These are phyloP conservation scores for Pythium insidiosum DNA, from an alignment of 352 stramenopile species.

Conservation along the genomic window DNA sequence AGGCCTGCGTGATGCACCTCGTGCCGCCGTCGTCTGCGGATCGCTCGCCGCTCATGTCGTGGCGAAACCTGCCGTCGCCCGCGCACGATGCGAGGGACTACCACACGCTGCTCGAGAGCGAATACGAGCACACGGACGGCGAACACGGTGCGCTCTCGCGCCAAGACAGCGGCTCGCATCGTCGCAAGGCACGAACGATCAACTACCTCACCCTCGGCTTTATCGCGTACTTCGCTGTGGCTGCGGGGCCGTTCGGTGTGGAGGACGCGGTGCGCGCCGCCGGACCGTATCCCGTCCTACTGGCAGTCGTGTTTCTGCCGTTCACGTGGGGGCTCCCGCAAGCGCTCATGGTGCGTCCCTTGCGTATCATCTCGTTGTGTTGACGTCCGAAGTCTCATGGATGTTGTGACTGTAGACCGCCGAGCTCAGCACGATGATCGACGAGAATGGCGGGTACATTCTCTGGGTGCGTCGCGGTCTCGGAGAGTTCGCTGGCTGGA, in stretches of 20 bases:
- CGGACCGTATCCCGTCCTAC: slow-evolving; percentile 56
- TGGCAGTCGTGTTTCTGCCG: slow-evolving; percentile 63
- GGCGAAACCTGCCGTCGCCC: slow-evolving; percentile 47
- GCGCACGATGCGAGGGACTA: slow-evolving; percentile 12
- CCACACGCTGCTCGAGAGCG: slow-evolving; percentile 40
- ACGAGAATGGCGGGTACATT: slow-evolving; percentile 83
- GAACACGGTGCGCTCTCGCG: slow-evolving; percentile 21
- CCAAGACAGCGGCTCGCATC: slow-evolving; percentile 12
- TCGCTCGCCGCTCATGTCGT: slow-evolving; percentile 66
- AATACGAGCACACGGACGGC: slow-evolving; percentile 22
- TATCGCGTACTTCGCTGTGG: slow-evolving; percentile 81
- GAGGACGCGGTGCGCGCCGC: slow-evolving; percentile 70
- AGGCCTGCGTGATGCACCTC: slow-evolving; percentile 39
- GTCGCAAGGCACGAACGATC: slow-evolving; percentile 54
- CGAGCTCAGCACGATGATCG: slow-evolving; percentile 79
- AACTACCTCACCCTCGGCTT: slow-evolving; percentile 78
- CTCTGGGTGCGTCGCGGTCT: slow-evolving; percentile 75
- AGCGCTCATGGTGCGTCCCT: slow-evolving; percentile 55
- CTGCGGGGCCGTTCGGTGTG: slow-evolving; percentile 67
- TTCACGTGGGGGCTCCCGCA: slow-evolving; percentile 82
- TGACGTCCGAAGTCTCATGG: too few species aligned
- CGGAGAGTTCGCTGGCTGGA: slow-evolving; percentile 72
- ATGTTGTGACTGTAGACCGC: slow-evolving; percentile 33
- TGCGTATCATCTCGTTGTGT: background rate
- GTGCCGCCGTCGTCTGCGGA: slow-evolving; percentile 67